Evolutionary conservation across 2,329 filamentous ascomycete genomes (phyloP), one percentile per base, ranked within the genome.

Genomic region (Sporothrix sp.): DNA sequence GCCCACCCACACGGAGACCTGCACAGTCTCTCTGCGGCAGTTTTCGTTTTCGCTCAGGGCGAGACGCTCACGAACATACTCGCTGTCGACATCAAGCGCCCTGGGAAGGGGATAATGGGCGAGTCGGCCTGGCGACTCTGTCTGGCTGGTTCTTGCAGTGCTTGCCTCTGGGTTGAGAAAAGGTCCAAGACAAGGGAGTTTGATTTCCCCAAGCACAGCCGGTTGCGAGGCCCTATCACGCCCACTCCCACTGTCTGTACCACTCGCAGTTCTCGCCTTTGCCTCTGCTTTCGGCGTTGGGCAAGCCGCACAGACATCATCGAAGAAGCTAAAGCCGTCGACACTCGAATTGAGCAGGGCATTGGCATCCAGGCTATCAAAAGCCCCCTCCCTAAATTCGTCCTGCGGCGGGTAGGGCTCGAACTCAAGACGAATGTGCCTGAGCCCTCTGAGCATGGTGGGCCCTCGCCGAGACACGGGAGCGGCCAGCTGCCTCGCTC

Each of bases 381-480:
- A 23, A 1, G 16, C 45, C 13, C 35, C 63, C 3, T 59, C 57
- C 5, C 62, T 62, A 14, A 63, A 61, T 16, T 63, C 60, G 20
- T 57, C 52, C 9, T 69, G 66, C 10, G 62, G 61, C 2, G 65
- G 63, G 43, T 73, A 71, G 0, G 66, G 61, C 23, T 73, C 70
- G 53, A 82, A 73, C 58, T 82, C 78, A 6, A 83, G 63, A 2
- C 70, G 63, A 14, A 83, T 59, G 52, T 72, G 69, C 49, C 72
- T 68, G n/a, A 83, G 64, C 10, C 79, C 79, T 3, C 60, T 58
- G 6, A 82, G 61, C 3, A 74, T 58, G 2, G 66, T 58, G 2
- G 75, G 70, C 0, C 66, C 65, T 4, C 70, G 68, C 3, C 63
- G 62, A 35, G 56, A 59, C 40, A 48, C 50, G 6, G 52, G 38